Base-by-base conservation (phyloP, 495 filamentous ascomycete species). In the Echria macrotheca region DNA sequence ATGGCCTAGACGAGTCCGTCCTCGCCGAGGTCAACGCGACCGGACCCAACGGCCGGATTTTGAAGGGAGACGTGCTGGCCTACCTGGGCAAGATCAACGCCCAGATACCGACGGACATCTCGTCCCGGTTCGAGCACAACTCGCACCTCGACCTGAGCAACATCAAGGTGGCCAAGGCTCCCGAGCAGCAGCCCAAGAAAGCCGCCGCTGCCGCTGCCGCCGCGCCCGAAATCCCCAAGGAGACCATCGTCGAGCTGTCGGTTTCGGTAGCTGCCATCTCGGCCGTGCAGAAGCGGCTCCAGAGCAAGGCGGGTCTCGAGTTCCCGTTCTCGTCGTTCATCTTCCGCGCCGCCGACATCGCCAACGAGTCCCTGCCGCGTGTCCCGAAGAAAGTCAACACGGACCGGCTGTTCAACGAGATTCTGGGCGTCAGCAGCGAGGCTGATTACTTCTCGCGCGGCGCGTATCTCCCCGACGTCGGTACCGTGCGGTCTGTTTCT, bases 21-120 rank as follows among this genome's bases (percentile, higher is more conserved):
- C 69, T 85, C 23, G 75, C 83, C 64, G 82, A 85, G 59, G 96
- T 98, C 63, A 85, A 81, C 17, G 82, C 88, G 8, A 91, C 84
- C 22, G 93, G 93, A 12, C 93, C 93, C 26, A 86, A 83, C 64
- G 90, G 91, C 38, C 84, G 94, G 39, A 73, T 98, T 33, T 76
- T 98, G 26, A 98, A 98, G 71, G 93, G 93, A 39, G 93, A 98
- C 63, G 87, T 98, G 7, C 80, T 98, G 36, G 89, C 89, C 24
- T 93, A 91, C 64, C 70, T 97, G 11, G 93, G 94, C 42, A 69
- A 69, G 46, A 86, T 96, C 57, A 67, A 82, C 36, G 66, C 80
- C 32, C 70, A 79, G 18, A 86, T 86, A 57, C 83, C 89, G 6
- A 70, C 78, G n/a, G 72, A 82, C 32, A 79, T 87, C 52, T 82